Evolutionary conservation across 768 basidiomycete genomes (phyloP).

Genomic region (Tremella fuciformis): DNA sequence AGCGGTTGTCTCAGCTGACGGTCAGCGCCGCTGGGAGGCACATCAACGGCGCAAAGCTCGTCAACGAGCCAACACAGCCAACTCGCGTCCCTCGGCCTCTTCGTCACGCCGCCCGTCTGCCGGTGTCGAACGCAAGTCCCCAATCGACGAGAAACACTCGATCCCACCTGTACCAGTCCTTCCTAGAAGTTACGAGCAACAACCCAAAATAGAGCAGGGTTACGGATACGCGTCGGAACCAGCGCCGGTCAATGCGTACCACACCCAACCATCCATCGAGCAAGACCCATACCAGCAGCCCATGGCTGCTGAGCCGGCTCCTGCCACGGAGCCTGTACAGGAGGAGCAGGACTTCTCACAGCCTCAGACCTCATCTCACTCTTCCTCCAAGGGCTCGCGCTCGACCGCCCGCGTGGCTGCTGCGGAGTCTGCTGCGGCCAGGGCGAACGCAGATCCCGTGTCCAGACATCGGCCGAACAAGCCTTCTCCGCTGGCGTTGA

Average conservation of each 20-base stretch:
- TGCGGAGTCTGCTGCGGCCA: slow-evolving; percentile 38
- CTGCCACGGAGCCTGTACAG: not conserved
- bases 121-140: slow-evolving; percentile 14
- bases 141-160: slow-evolving; percentile 19
- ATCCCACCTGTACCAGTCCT: slow-evolving; percentile 21
- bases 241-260: not conserved
- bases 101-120: slow-evolving; percentile 15
- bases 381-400: slow-evolving; percentile 7
- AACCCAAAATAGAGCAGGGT: slow-evolving; percentile 15
- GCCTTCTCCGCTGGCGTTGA: slow-evolving; percentile 38
- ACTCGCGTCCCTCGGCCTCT: slow-evolving; percentile 22
- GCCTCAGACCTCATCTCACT: slow-evolving; percentile 1
- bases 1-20: slow-evolving; percentile 6
- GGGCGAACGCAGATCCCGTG: slow-evolving; percentile 26
- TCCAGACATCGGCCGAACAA: slow-evolving; percentile 38
- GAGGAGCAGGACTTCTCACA: slow-evolving; percentile 9
- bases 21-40: slow-evolving; percentile 23
- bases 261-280: slow-evolving; percentile 1
- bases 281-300: slow-evolving; percentile 3
- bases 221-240: slow-evolving; percentile 15
- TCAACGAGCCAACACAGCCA: slow-evolving; percentile 17
- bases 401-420: slow-evolving; percentile 31
- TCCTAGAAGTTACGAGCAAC: slow-evolving; percentile 5
- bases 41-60: slow-evolving; percentile 20
- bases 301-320: not conserved